Evolutionary conservation across 805 yeast genomes (phyloP).

Genomic region (Ogataea nakhonphanomensis): DNA sequence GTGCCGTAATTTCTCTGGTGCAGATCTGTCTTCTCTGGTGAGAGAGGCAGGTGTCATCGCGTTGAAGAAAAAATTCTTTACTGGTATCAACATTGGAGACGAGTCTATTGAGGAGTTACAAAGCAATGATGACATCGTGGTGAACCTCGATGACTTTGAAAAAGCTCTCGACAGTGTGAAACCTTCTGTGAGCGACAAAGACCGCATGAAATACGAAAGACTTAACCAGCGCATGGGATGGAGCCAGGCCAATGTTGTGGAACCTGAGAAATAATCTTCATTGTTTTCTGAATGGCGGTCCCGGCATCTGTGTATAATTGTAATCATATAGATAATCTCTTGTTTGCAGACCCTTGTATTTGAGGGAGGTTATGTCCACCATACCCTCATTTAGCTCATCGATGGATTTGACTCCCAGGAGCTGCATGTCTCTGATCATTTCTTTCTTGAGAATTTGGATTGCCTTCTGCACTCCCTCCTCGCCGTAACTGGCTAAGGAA

Average conservation of each 20-base stretch:
- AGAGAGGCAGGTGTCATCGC: conserved; percentile 94
- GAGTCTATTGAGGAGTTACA: conserved; percentile 31
- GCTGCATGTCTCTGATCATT: conserved; percentile 60
- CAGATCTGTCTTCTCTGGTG: conserved; percentile 87
- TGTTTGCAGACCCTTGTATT: conserved; percentile 34
- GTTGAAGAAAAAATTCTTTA: conserved; percentile 68
- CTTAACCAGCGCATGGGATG: conserved; percentile 74
- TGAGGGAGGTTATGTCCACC: conserved; percentile 34
- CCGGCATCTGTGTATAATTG: conserved; percentile 54
- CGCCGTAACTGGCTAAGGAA: conserved; percentile 79
- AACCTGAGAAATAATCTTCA: conserved; percentile 2
- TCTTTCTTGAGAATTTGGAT: conserved; percentile 60
- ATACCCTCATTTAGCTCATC: conserved; percentile 41
- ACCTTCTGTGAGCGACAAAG: conserved; percentile 88
- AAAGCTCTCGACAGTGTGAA: conserved; percentile 70
- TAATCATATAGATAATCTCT: conserved; percentile 49
- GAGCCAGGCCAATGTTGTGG: conserved; percentile 38
- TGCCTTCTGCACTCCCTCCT: conserved; percentile 64
- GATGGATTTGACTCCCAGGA: conserved; percentile 55
- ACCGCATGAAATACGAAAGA: conserved; percentile 71
- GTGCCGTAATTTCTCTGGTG: conserved; percentile 91
- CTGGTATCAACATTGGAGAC: conserved; percentile 44
- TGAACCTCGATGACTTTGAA: conserved; percentile 64
- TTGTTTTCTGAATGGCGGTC: conserved; percentile 17
- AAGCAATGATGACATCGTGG: conserved; percentile 38